These are phyloP conservation scores for Cyclotella atomus DNA, from an alignment of 108 stramenopile species.

Conservation along the genomic window DNA sequence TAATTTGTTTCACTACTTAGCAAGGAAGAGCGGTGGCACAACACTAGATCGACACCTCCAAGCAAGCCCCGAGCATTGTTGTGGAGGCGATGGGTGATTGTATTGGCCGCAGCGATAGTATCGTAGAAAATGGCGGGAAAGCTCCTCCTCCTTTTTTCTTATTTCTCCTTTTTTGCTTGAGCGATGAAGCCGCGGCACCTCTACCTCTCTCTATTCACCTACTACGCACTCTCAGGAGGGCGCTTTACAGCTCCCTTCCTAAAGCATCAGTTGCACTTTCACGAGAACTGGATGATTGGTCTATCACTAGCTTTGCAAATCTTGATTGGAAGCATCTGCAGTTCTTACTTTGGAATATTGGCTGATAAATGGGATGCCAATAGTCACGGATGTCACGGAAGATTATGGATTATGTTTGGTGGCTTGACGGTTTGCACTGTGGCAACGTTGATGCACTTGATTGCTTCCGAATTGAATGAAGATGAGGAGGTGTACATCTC, in stretches of 20 bases:
- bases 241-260: constrained; percentile 59
- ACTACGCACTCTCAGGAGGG: constrained; percentile 50
- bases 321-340: constrained; percentile 29
- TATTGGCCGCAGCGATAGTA: too few species aligned
- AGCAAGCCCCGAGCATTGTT: too few species aligned
- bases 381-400: constrained; percentile 10
- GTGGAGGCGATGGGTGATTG: too few species aligned
- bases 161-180: too few species aligned
- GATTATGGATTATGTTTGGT: constrained; percentile 30
- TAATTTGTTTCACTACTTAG: too few species aligned
- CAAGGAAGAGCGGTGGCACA: too few species aligned
- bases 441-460: constrained; percentile 31
- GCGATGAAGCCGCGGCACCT: constrained; percentile 53
- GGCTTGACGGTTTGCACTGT: constrained; percentile 38
- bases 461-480: constrained; percentile 6
- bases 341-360: constrained; percentile 43
- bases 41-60: too few species aligned
- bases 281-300: constrained; percentile 49
- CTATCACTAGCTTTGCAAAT: constrained; percentile 40
- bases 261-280: constrained; percentile 42
- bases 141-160: too few species aligned
- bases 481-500: constrained; percentile 1
- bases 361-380: constrained; percentile 46
- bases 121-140: too few species aligned
- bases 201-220: constrained; percentile 40